phyloP scores from a whole-genome alignment of 2,329 filamentous ascomycete species.

The Geosmithia putterillii region DNA sequence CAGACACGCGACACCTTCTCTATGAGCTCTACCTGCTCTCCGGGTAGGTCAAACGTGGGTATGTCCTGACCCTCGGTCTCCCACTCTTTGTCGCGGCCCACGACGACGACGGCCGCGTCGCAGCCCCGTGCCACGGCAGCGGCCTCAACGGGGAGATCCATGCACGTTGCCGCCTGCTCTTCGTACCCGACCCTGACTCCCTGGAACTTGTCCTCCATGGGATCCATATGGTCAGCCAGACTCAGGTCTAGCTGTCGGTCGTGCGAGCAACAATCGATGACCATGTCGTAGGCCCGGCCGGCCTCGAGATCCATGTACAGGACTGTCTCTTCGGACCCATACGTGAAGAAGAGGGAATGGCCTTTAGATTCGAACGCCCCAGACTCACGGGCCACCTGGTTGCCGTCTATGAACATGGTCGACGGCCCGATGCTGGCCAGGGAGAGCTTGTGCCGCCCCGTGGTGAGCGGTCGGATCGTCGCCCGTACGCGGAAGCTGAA shows the following conservation, averaged over 20 bases:
- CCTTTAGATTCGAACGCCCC: neutral
- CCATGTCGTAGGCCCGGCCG: neutral
- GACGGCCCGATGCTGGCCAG: neutral
- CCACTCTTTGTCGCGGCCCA: conserved; percentile 63
- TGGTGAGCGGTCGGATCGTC: neutral
- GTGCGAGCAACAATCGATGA: neutral
- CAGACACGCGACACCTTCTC: conserved; percentile 51
- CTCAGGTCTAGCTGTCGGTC: neutral
- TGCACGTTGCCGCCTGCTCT: neutral
- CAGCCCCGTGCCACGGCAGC: conserved; percentile 42
- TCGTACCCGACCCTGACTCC: neutral
- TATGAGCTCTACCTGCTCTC: conserved; percentile 43
- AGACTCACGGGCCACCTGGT: neutral
- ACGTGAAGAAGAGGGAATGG: neutral
- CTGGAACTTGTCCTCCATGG: conserved; percentile 1
- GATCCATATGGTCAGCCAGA: neutral
- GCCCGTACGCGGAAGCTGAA: neutral
- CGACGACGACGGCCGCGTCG: conserved; percentile 53
- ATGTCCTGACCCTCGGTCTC: conserved; percentile 65
- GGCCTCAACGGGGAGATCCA: conserved; percentile 32
- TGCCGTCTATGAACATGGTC: neutral
- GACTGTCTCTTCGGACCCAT: neutral
- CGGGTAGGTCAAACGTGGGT: conserved; percentile 61
- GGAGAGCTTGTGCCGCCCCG: neutral
- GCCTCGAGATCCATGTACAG: neutral